Evolutionary conservation across 345 rosid genomes (phyloP).

Genomic region (Eucalyptus regnans): DNA sequence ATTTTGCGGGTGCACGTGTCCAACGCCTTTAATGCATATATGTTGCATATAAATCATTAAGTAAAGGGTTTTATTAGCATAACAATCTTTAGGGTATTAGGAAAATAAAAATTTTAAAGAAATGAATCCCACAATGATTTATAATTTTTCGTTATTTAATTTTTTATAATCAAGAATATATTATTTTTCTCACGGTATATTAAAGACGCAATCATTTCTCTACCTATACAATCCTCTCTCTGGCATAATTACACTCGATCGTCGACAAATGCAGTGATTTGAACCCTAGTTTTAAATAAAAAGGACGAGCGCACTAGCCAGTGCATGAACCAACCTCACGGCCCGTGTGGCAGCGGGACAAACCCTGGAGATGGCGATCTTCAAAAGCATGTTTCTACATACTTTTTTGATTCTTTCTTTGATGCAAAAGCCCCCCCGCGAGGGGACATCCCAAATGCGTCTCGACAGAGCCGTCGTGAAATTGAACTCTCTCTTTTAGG

Average conservation of each 20-base stretch:
- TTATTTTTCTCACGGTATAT: too few relatives aligned
- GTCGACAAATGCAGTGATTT: background rate
- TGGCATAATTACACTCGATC: background rate
- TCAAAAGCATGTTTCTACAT: background rate
- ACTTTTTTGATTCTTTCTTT: background rate
- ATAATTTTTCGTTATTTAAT: too few relatives aligned
- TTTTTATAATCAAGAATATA: fast-evolving
- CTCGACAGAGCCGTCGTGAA: background rate
- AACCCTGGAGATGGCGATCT: background rate
- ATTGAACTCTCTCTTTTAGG: background rate
- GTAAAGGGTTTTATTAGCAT: background rate
- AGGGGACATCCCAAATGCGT: background rate
- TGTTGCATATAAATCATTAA: background rate
- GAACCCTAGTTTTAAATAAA: background rate
- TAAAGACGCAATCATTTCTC: too few relatives aligned
- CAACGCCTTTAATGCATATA: background rate
- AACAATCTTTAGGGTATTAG: fast-evolving
- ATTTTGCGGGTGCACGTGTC: background rate
- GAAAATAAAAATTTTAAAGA: fast-evolving
- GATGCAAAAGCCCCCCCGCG: background rate
- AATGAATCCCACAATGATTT: fast-evolving
- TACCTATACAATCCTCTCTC: background rate
- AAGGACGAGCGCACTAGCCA: background rate
- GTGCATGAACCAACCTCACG: background rate
- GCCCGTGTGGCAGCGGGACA: background rate